Evolutionary conservation across 2,329 filamentous ascomycete species (phyloP).

Genomic region (Fusarium oxysporum): DNA sequence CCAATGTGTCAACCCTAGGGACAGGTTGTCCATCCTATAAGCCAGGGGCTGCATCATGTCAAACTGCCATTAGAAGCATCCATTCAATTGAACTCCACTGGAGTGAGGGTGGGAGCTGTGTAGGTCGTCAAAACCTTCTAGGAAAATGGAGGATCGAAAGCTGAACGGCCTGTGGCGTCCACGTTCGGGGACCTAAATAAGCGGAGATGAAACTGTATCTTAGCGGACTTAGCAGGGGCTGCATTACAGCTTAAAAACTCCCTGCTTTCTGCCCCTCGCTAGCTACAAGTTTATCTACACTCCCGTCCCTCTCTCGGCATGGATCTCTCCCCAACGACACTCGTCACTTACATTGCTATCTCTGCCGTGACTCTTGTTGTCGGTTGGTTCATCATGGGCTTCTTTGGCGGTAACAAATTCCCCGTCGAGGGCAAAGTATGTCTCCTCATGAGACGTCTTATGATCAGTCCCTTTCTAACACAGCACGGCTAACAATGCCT

Average conservation of each 20-base stretch:
- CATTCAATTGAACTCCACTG: background rate
- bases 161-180: background rate
- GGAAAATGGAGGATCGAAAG: background rate
- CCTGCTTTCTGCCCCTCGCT: slow-evolving; percentile 10
- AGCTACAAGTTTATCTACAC: background rate
- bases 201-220: background rate
- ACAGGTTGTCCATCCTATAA: background rate
- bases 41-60: background rate
- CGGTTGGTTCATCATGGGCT: slow-evolving; percentile 68
- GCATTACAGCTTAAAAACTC: slow-evolving; percentile 4
- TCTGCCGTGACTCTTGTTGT: slow-evolving; percentile 28
- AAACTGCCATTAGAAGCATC: background rate
- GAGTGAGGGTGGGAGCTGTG: background rate
- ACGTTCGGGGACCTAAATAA: background rate
- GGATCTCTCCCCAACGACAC: slow-evolving; percentile 33
- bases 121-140: background rate
- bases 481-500: slow-evolving; percentile 17
- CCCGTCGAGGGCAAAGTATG: slow-evolving; percentile 84
- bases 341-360: slow-evolving; percentile 16
- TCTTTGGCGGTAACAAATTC: slow-evolving; percentile 79
- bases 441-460: slow-evolving; percentile 26
- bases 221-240: background rate
- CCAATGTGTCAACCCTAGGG: slow-evolving; percentile 7
- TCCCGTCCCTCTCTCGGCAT: slow-evolving; percentile 20
- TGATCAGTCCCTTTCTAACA: slow-evolving; percentile 13